phyloP scores from a whole-genome alignment of 192 early-diverging fungal species.

The Coemansia sp. region DNA sequence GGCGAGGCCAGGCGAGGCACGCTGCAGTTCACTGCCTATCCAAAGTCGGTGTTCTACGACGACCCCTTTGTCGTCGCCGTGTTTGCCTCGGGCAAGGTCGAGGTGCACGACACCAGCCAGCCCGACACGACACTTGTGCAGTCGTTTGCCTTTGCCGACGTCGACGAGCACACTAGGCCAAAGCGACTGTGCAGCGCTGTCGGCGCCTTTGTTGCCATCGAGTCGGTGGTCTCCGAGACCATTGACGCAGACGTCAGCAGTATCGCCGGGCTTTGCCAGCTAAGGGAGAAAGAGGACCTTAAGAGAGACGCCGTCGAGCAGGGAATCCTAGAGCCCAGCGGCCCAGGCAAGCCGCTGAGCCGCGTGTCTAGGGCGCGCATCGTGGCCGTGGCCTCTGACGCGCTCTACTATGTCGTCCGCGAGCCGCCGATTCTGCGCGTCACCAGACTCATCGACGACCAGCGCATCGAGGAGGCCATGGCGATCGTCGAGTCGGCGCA shows the following conservation, averaged over 20 bases:
- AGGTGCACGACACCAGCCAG: slow-evolving; percentile 38
- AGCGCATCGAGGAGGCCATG: slow-evolving; percentile 41
- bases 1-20: slow-evolving; percentile 52
- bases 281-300: neutral
- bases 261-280: neutral
- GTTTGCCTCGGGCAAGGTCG: slow-evolving; percentile 28
- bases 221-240: slow-evolving; percentile 20
- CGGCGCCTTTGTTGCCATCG: slow-evolving; percentile 8
- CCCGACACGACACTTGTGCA: slow-evolving; percentile 38
- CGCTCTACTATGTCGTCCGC: slow-evolving; percentile 21
- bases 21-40: slow-evolving; percentile 48
- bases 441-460: slow-evolving; percentile 15
- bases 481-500: slow-evolving; percentile 17
- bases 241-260: slow-evolving; percentile 8
- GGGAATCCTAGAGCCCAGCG: slow-evolving; percentile 3
- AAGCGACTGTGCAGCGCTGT: slow-evolving; percentile 19
- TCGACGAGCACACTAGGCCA: slow-evolving; percentile 6
- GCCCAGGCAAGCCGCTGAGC: slow-evolving; percentile 17
- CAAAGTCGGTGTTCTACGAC: slow-evolving; percentile 39
- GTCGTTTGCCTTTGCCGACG: slow-evolving; percentile 9
- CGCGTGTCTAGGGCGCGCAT: slow-evolving; percentile 8
- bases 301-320: neutral
- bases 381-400: slow-evolving; percentile 15
- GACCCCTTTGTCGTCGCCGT: slow-evolving; percentile 36
- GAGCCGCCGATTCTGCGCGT: slow-evolving; percentile 28